These are phyloP conservation scores for Phaeosphaeriaceae sp. DNA, from an alignment of 2,329 filamentous ascomycete genomes.

Conservation along the genomic window DNA sequence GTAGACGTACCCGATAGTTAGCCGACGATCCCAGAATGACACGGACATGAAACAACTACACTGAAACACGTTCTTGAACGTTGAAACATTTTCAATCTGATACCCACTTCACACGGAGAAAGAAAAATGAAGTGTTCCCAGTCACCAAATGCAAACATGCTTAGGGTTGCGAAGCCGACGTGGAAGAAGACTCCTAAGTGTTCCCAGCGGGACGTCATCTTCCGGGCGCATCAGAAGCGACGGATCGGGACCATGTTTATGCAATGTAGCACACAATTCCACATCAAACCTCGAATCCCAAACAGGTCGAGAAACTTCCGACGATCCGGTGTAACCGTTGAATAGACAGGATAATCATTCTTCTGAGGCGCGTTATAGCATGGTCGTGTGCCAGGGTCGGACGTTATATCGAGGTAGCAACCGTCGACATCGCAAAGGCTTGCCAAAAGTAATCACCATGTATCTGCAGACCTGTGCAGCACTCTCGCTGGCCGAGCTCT, in stretches of 20 bases:
- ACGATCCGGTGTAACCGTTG: background rate
- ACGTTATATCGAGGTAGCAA: background rate
- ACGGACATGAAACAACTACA: background rate
- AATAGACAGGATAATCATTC: background rate
- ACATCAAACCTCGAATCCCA: background rate
- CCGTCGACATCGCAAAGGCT: background rate
- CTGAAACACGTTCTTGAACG: background rate
- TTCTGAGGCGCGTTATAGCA: background rate
- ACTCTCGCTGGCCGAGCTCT: constrained; percentile 11
- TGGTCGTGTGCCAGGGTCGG: background rate
- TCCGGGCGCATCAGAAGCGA: background rate
- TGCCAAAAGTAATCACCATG: constrained; percentile 7
- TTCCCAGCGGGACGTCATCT: background rate
- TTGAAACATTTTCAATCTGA: background rate
- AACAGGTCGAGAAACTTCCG: background rate
- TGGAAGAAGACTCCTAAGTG: background rate
- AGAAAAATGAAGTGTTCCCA: background rate
- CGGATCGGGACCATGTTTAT: background rate
- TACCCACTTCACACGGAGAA: background rate
- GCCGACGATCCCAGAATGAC: background rate
- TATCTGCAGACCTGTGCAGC: constrained; percentile 13
- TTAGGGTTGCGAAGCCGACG: background rate
- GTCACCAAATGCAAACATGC: background rate
- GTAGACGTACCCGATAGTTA: background rate
- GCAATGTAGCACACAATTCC: background rate